phyloP scores from a whole-genome alignment of 2,329 filamentous ascomycete species.

The Pseudophaeomoniella oleicola region DNA sequence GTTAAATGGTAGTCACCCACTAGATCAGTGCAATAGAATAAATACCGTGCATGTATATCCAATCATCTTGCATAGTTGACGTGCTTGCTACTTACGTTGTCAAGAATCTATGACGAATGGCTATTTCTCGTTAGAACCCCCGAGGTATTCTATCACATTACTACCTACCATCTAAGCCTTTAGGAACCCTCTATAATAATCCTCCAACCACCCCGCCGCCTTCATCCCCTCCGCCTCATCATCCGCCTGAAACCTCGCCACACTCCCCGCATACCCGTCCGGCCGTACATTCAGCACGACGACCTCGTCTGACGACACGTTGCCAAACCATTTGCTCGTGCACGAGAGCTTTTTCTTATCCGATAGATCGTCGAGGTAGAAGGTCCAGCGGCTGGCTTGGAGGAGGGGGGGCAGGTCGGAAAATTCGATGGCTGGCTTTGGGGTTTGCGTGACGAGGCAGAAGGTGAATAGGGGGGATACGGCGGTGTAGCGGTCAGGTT shows the following conservation, averaged over 20 bases:
- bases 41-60: no score
- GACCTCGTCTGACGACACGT: constrained; percentile 40
- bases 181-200: constrained; percentile 36
- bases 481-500: constrained; percentile 53
- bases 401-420: constrained; percentile 47
- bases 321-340: constrained; percentile 56
- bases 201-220: constrained; percentile 32
- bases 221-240: constrained; percentile 15
- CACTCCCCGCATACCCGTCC: constrained; percentile 59
- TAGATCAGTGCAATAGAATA: no score
- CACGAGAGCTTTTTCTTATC: constrained; percentile 36
- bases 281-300: constrained; percentile 55
- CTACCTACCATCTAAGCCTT: constrained; percentile 6
- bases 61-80: no score
- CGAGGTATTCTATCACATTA: no score
- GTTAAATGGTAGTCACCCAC: constrained; percentile 9
- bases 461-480: constrained; percentile 58
- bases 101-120: no score
- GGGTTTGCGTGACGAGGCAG: constrained; percentile 50
- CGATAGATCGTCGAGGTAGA: constrained; percentile 54
- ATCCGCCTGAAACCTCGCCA: constrained; percentile 28
- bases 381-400: constrained; percentile 53
- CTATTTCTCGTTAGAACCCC: no score
- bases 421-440: constrained; percentile 50
- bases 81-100: no score